phyloP scores from a whole-genome alignment of 371 early-diverging fungal genomes.

The Batkoa obscura region DNA sequence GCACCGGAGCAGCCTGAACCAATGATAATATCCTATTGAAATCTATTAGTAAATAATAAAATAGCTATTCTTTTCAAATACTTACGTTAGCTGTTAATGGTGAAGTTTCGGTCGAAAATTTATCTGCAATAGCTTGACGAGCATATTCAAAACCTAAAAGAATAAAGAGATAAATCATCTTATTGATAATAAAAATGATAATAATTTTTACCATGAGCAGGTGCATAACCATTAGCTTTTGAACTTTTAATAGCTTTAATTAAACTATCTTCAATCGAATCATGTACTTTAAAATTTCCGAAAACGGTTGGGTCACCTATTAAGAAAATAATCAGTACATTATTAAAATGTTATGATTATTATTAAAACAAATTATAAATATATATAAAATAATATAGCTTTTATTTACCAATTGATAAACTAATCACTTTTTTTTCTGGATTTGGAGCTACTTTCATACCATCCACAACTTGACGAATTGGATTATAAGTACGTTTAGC shows the following conservation, averaged over 20 bases:
- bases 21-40: constrained; percentile 53
- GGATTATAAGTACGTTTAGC: constrained; percentile 70
- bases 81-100: constrained; percentile 35
- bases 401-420: constrained; percentile 45
- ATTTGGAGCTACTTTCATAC: constrained; percentile 46
- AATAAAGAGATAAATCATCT: neutral
- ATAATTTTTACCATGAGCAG: constrained; percentile 47
- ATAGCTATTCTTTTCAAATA: no score
- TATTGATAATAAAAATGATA: constrained; percentile 1
- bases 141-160: constrained; percentile 32
- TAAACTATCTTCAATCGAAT: constrained; percentile 44
- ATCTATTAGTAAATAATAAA: constrained; percentile 9
- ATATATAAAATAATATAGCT: neutral
- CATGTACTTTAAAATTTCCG: constrained; percentile 72
- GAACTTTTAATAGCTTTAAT: constrained; percentile 24
- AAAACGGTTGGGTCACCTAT: constrained; percentile 75
- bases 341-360: neutral
- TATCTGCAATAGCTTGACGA: constrained; percentile 57
- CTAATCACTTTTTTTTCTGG: constrained; percentile 49
- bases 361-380: neutral
- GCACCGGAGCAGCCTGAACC: constrained; percentile 76
- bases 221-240: constrained; percentile 52
- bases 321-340: neutral
- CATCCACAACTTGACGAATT: constrained; percentile 69
- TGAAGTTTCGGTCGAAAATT: constrained; percentile 38